Evolutionary conservation across 805 yeast genomes (phyloP).

Genomic region (Blastobotrys peoriensis): DNA sequence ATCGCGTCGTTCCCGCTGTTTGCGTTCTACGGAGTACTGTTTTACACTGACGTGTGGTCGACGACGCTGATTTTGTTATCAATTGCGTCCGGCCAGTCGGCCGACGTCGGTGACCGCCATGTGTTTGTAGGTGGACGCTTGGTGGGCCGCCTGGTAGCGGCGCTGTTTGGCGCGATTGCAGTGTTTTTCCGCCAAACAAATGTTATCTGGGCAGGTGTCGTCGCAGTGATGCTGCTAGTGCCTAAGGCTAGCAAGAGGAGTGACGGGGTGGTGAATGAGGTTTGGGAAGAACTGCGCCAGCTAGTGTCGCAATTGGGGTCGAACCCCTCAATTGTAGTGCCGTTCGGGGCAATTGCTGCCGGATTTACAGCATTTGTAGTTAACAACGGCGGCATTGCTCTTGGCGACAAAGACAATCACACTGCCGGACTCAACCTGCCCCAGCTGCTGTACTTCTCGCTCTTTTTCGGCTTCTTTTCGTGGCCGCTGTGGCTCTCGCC

Average conservation of each 20-base stretch:
- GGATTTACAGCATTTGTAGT: conserved; percentile 53
- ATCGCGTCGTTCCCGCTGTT: conserved; percentile 58
- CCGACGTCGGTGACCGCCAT: background rate
- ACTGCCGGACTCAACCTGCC: conserved; percentile 62
- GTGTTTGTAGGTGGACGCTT: background rate
- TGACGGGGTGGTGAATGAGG: background rate
- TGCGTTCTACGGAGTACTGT: conserved; percentile 65
- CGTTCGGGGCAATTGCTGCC: conserved; percentile 39
- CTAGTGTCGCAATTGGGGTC: conserved; percentile 3
- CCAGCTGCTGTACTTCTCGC: conserved; percentile 72
- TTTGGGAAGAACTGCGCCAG: background rate
- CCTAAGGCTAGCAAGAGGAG: no score
- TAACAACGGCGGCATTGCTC: conserved; percentile 74
- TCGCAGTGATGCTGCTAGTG: conserved; percentile 33
- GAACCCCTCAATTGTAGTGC: conserved; percentile 14
- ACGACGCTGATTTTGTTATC: conserved; percentile 59
- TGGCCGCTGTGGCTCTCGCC: conserved; percentile 66
- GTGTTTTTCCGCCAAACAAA: conserved; percentile 86
- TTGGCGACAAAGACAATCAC: conserved; percentile 91
- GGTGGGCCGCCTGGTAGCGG: conserved; percentile 33
- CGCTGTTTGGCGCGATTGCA: conserved; percentile 54
- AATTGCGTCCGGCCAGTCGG: conserved; percentile 27
- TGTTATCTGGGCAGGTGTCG: conserved; percentile 73
- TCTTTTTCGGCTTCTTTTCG: conserved; percentile 59
- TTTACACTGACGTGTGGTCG: conserved; percentile 94